Percentiles rank a stretch among this genome's conserved stretches.
Conservation (phyloP, 2,329 filamentous ascomycete species). For the Aspergillus udagawae region DNA sequence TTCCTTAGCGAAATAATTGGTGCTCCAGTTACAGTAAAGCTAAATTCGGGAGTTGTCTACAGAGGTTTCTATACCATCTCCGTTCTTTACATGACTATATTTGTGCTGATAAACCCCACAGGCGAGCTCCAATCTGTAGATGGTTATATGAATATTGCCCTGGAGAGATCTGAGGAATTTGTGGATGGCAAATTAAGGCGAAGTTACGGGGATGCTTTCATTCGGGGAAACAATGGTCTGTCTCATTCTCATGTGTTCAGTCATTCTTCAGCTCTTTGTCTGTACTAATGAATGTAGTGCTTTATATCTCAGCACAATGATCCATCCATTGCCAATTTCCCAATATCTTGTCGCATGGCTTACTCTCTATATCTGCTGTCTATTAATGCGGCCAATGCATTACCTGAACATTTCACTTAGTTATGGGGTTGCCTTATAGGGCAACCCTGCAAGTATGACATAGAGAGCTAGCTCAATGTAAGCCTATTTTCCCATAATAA, state of each 20-base stretch:
- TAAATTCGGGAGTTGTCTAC: constrained; percentile 98
- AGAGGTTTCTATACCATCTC: constrained; percentile 61
- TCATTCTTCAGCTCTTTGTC: background rate
- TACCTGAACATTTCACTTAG: too few species aligned
- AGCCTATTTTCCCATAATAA: too few species aligned
- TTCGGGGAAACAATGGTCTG: constrained; percentile 90
- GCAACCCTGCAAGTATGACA: too few species aligned
- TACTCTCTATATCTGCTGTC: too few species aligned
- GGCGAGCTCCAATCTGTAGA: constrained; percentile 95
- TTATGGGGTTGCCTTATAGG: too few species aligned
- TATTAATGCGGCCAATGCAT: too few species aligned
- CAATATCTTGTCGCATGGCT: too few species aligned
- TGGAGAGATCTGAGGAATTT: constrained; percentile 91
- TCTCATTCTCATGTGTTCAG: constrained; percentile 1
- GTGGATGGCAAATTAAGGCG: constrained; percentile 79
- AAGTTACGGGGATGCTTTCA: constrained; percentile 90
- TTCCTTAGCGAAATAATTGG: constrained; percentile 95
- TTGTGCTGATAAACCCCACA: constrained; percentile 35
- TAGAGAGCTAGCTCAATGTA: too few species aligned
- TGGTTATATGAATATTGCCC: constrained; percentile 98
- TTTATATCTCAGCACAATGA: constrained; percentile 37
- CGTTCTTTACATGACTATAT: too few species aligned
- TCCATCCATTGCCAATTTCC: too few species aligned
- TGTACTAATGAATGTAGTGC: constrained; percentile 16
- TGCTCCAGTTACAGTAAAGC: constrained; percentile 88